phyloP scores from a whole-genome alignment of 1,139 yeast species.

The Geotrichum restrictum region DNA sequence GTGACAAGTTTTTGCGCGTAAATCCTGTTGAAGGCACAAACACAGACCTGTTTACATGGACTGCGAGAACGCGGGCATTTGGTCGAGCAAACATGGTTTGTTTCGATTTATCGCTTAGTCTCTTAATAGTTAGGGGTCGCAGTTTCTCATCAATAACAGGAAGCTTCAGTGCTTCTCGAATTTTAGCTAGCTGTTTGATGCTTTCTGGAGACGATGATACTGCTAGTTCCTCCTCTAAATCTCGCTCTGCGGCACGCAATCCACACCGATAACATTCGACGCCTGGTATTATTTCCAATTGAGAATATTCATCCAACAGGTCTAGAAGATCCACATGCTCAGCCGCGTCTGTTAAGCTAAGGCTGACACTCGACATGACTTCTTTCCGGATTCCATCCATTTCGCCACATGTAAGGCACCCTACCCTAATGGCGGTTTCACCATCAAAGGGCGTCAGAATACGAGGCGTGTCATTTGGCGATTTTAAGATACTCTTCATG shows the following conservation, averaged over 20 bases:
- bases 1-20: slow-evolving; percentile 78
- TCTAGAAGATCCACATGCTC: slow-evolving; percentile 48
- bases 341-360: slow-evolving; percentile 47
- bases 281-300: slow-evolving; percentile 82
- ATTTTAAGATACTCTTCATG: slow-evolving; percentile 16
- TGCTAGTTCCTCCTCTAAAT: slow-evolving; percentile 1
- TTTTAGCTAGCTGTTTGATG: slow-evolving; percentile 48
- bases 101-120: slow-evolving; percentile 74
- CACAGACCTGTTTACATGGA: slow-evolving; percentile 87
- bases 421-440: slow-evolving; percentile 77
- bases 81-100: slow-evolving; percentile 79
- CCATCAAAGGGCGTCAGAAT: slow-evolving; percentile 89
- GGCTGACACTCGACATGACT: slow-evolving; percentile 73
- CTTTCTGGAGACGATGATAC: background rate
- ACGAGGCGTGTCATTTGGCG: slow-evolving; percentile 21
- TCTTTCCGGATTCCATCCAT: slow-evolving; percentile 87
- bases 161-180: slow-evolving; percentile 55
- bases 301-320: slow-evolving; percentile 66
- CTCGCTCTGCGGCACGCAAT: slow-evolving; percentile 50
- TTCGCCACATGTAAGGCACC: slow-evolving; percentile 86
- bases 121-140: slow-evolving; percentile 69
- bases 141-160: slow-evolving; percentile 78
- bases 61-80: slow-evolving; percentile 67
- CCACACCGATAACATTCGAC: slow-evolving; percentile 94
- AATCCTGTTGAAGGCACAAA: slow-evolving; percentile 82